These are phyloP conservation scores for Trichoderma lentiforme DNA, from an alignment of 2,329 filamentous ascomycete species.

Conservation along the genomic window DNA sequence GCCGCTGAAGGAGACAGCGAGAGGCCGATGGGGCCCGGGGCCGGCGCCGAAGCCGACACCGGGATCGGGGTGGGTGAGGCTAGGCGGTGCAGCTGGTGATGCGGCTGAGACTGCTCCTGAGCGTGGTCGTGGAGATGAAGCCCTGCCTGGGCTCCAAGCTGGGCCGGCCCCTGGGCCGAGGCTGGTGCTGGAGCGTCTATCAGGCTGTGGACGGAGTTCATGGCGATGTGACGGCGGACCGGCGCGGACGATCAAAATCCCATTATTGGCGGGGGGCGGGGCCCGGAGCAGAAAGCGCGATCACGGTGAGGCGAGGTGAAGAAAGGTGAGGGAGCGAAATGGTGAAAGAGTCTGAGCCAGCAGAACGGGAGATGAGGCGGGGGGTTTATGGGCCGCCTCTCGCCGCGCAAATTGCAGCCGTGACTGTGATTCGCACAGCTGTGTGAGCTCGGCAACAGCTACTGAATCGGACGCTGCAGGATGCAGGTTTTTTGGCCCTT, in stretches of 20 bases:
- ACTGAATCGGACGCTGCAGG: conserved; percentile 12
- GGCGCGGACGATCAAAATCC: conserved; percentile 18
- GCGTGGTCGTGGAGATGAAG: conserved; percentile 15
- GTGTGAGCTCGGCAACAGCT: not conserved
- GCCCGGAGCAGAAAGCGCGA: conserved; percentile 12
- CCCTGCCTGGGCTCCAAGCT: conserved; percentile 13
- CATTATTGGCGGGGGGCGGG: conserved; percentile 20
- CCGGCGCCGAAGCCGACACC: conserved; percentile 13
- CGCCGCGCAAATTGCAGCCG: conserved; percentile 1
- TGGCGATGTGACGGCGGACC: conserved; percentile 25
- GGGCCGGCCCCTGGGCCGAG: conserved; percentile 12
- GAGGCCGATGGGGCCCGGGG: conserved; percentile 17
- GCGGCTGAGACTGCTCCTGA: conserved; percentile 12
- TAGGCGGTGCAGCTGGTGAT: conserved; percentile 10
- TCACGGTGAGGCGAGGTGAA: conserved; percentile 16
- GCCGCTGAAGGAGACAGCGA: conserved; percentile 19
- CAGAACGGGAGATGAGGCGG: not conserved
- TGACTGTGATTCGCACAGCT: conserved; percentile 3
- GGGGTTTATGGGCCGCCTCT: conserved; percentile 13
- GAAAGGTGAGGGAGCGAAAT: conserved; percentile 16
- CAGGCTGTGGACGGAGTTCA: conserved; percentile 41
- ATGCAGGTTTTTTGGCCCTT: conserved; percentile 4
- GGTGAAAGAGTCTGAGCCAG: conserved; percentile 7
- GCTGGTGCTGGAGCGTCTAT: conserved; percentile 29
- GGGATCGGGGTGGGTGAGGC: conserved; percentile 12